A percentile compares a stretch with the other conserved stretches of the same genome.
These are phyloP conservation scores for Peronospora belbahrii DNA, from an alignment of 352 stramenopile genomes.

Conservation along the genomic window DNA sequence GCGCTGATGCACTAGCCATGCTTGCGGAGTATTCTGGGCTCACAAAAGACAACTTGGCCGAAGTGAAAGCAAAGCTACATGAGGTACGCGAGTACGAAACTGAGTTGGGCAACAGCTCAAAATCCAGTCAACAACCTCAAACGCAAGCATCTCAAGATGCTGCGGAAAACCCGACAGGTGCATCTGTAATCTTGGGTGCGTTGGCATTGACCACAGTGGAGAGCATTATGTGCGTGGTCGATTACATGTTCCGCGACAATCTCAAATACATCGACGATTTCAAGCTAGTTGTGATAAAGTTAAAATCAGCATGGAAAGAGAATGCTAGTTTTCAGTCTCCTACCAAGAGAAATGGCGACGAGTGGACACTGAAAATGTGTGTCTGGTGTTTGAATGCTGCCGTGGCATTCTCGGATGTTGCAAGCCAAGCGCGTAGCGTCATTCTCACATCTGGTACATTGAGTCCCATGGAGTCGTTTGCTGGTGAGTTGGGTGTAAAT, in stretches of 20 bases:
- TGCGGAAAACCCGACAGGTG: conserved; percentile 18
- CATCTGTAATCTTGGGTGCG: conserved; percentile 36
- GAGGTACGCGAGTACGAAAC: conserved; percentile 52
- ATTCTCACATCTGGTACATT: conserved; percentile 82
- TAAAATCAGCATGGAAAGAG: conserved; percentile 17
- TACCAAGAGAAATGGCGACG: conserved; percentile 29
- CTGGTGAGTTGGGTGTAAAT: conserved; percentile 64
- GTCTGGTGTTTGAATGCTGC: conserved; percentile 83
- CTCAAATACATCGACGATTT: conserved; percentile 81
- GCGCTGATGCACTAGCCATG: conserved; percentile 58
- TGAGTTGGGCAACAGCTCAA: conserved; percentile 28
- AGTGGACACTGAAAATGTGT: conserved; percentile 64
- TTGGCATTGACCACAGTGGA: conserved; percentile 51
- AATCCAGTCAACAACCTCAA: conserved; percentile 19
- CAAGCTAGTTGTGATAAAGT: conserved; percentile 50
- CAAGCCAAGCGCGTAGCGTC: conserved; percentile 53
- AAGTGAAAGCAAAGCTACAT: conserved; percentile 36
- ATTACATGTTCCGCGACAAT: conserved; percentile 77
- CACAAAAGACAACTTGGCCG: conserved; percentile 35
- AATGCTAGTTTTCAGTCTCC: conserved; percentile 18
- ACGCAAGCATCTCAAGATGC: conserved; percentile 18
- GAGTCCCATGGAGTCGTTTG: conserved; percentile 85
- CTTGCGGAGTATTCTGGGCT: conserved; percentile 55
- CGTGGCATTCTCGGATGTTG: conserved; percentile 76
- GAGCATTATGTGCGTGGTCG: conserved; percentile 54